Base-by-base conservation (phyloP, 163 green algal species). In the Scenedesmus sp. region DNA sequence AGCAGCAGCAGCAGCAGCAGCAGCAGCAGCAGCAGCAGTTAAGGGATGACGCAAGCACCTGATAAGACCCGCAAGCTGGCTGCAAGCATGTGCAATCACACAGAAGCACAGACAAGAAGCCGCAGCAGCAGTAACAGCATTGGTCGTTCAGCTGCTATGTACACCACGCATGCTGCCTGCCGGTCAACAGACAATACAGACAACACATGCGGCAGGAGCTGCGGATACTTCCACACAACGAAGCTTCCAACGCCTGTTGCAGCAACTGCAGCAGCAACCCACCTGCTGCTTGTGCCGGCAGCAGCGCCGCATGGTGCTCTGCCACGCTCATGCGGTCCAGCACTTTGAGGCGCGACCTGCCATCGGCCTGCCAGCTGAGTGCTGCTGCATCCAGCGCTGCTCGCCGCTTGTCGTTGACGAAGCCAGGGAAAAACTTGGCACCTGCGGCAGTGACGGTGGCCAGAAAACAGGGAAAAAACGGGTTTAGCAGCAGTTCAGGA, bases 391-490 rank as follows among this genome's bases (percentile, higher is more conserved):
- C 96, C 12, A 97, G 34, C 3, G 92, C 94, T 34, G 88, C 86
- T 6, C 88, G 73, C 15, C 94, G 91, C 52, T 89, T 76, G 1
- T 70, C 18, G 18, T 94, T 94, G 10, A 97, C 54, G 16, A 95
- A 94, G 18, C 86, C 91, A 5, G 96, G 95, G 92, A 97, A 97
- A 92, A 97, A 97, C 2, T 60, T 76, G 0, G 95, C 93, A 76
- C 95, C 95, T 91, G 93, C 46, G 74, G 90, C 9, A n/a, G 74
- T 15, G 34, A 46, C 34, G 34, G 34, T 26, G 18, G 16, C 1
- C 70, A 79, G 70, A 12, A 73, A 6, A 7, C 3, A 7, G 66
- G 2, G 66, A 2, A 76, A 18, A 16, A 76, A 18, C 66, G 7
- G 66, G 16, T 34, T 16, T 18, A 34, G 66, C 66, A 76, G 66